phyloP scores from a whole-genome alignment of 768 basidiomycete genomes.

The Lactifluus piperatus region DNA sequence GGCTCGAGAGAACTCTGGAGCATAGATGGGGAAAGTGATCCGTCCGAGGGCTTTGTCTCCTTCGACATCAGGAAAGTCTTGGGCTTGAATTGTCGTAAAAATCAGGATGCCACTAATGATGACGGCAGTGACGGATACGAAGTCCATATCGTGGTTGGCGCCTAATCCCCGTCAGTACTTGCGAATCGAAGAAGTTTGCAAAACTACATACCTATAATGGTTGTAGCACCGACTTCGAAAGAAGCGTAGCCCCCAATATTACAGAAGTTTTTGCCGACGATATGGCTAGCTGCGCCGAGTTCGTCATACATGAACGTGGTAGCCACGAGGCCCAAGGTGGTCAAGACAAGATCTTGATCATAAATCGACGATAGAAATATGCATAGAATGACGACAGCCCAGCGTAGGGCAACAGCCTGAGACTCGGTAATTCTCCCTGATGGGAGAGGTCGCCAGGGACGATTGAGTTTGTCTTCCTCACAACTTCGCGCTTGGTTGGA shows the following conservation, averaged over 20 bases:
- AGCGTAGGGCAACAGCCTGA: constrained; percentile 19
- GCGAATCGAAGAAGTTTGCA: constrained; percentile 3
- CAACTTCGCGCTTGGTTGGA: constrained; percentile 23
- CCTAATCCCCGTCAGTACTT: constrained; percentile 14
- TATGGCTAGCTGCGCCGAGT: constrained; percentile 11
- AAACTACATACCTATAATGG: constrained; percentile 14
- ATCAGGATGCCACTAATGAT: constrained; percentile 20
- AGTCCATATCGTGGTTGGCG: constrained; percentile 15
- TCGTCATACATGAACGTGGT: constrained; percentile 22
- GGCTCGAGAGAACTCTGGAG: constrained; percentile 19
- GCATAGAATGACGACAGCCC: constrained; percentile 19
- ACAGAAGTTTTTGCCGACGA: constrained; percentile 21
- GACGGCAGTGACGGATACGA: constrained; percentile 20
- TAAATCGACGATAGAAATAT: constrained; percentile 14
- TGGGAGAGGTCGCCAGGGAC: constrained; percentile 25
- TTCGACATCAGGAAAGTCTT: constrained; percentile 24
- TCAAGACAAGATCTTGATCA: constrained; percentile 12
- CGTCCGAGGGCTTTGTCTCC: constrained; percentile 22
- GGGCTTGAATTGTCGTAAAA: constrained; percentile 23
- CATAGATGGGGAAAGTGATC: constrained; percentile 22
- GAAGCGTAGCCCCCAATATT: constrained; percentile 21
- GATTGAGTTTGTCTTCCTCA: constrained; percentile 23
- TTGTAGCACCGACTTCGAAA: constrained; percentile 22
- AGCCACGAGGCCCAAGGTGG: constrained; percentile 19
- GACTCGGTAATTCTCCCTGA: constrained; percentile 21